phyloP scores from a whole-genome alignment of 2,329 filamentous ascomycete species.

The Trichoderma sp. region DNA sequence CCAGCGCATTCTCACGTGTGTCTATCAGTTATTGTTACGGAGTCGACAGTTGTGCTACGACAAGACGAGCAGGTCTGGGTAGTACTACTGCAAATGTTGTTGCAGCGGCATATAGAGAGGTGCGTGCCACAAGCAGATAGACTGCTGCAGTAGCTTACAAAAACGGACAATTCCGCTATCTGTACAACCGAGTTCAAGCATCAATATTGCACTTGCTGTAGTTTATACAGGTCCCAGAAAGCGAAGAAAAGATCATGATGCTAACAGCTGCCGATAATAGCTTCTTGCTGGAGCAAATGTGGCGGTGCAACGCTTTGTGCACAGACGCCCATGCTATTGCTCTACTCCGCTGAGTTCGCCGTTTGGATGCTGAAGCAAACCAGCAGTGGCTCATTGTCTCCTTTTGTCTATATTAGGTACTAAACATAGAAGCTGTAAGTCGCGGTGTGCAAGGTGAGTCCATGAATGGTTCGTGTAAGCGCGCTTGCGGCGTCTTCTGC shows the following conservation, averaged over 20 bases:
- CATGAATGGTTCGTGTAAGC: neutral
- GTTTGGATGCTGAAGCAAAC: neutral
- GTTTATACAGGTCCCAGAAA: neutral
- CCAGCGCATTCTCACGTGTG: conserved; percentile 1
- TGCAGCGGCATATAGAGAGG: neutral
- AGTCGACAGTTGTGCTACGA: neutral
- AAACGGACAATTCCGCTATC: neutral
- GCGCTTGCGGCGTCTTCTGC: neutral
- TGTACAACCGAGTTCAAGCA: neutral
- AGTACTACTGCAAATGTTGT: neutral
- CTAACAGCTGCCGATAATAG: neutral
- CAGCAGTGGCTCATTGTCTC: neutral
- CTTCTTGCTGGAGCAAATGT: neutral
- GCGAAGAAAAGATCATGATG: neutral
- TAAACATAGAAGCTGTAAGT: neutral
- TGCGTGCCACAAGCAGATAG: too few species aligned
- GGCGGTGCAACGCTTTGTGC: neutral
- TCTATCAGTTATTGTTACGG: neutral
- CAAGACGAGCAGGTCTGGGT: neutral
- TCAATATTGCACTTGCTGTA: neutral
- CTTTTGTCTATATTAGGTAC: neutral
- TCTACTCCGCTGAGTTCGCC: neutral
- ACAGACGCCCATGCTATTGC: neutral
- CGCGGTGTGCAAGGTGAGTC: neutral
- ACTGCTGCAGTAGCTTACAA: neutral